These are phyloP conservation scores for Rhizopogon roseolus DNA, from an alignment of 768 basidiomycete species.

Conservation along the genomic window DNA sequence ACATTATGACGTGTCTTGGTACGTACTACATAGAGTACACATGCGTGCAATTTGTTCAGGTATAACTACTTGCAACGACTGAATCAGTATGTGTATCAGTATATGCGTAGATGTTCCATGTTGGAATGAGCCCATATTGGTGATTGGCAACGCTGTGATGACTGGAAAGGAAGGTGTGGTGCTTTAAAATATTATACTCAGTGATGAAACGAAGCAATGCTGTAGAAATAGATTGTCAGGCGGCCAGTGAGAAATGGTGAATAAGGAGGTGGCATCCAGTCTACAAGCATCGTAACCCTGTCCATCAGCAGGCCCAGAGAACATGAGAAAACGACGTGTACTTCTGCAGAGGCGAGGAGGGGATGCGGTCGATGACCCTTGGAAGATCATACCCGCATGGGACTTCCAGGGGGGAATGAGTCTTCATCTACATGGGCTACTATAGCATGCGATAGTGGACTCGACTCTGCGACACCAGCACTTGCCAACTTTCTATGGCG, in stretches of 20 bases:
- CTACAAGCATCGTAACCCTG: background rate
- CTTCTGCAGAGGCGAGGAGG: background rate
- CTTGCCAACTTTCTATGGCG: conserved; percentile 41
- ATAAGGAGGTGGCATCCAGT: background rate
- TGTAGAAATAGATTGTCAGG: background rate
- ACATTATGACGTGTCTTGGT: background rate
- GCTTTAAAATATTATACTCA: background rate
- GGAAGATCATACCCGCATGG: conserved; percentile 20
- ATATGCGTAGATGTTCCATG: background rate
- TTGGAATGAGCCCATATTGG: too few relatives aligned
- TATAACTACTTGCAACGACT: background rate
- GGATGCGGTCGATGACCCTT: background rate
- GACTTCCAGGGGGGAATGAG: conserved; percentile 20
- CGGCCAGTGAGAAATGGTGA: background rate
- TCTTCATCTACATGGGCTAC: conserved; percentile 2
- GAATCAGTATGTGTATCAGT: background rate
- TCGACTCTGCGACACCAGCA: conserved; percentile 21
- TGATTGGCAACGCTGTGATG: background rate
- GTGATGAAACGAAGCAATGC: background rate
- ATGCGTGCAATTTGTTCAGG: background rate
- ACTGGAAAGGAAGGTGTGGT: background rate
- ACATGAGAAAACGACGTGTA: background rate
- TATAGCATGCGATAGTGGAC: conserved; percentile 28
- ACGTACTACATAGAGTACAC: background rate
- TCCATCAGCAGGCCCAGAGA: background rate